Percentiles rank a stretch among this genome's conserved stretches.
phyloP scores from a whole-genome alignment of 345 rosid species.

The Gossypium herbaceum region DNA sequence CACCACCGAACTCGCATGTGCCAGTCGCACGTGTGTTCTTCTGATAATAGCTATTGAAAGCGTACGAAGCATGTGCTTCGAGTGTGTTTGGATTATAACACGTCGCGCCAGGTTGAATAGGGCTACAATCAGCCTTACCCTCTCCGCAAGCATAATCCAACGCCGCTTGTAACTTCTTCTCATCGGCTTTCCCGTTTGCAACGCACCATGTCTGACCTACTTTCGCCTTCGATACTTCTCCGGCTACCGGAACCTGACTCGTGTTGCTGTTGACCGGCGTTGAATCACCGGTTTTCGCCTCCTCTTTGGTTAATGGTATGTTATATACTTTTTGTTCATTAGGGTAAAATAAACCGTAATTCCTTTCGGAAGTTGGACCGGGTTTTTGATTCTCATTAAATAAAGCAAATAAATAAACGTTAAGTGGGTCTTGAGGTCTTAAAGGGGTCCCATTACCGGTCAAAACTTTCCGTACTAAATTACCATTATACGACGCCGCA shows the following conservation, averaged over 20 bases:
- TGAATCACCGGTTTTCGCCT: constrained; percentile 9
- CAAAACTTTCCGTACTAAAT: constrained; percentile 58
- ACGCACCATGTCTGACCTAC: constrained; percentile 82
- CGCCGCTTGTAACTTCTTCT: constrained; percentile 56
- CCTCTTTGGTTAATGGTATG: constrained; percentile 41
- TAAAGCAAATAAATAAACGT: constrained; percentile 75
- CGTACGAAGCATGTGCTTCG: constrained; percentile 82
- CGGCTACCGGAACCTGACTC: background rate
- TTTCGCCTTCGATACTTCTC: constrained; percentile 13
- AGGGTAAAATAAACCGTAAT: constrained; percentile 90
- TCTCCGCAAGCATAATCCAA: constrained; percentile 81
- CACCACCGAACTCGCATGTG: constrained; percentile 69
- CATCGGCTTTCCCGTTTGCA: constrained; percentile 40
- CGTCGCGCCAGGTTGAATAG: constrained; percentile 67
- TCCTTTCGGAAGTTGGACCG: constrained; percentile 88
- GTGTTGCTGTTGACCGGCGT: constrained; percentile 25
- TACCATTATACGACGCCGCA: constrained; percentile 85
- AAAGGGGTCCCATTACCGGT: constrained; percentile 80
- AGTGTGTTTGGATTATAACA: constrained; percentile 60
- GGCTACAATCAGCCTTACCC: constrained; percentile 83
- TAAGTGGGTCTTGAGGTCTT: constrained; percentile 54
- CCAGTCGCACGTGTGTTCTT: constrained; percentile 58
- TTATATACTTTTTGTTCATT: constrained; percentile 63
- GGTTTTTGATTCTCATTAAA: constrained; percentile 79
- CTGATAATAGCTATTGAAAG: constrained; percentile 87